Base-by-base conservation (phyloP, 2,329 filamentous ascomycete species). In the Lojkania enalia region DNA sequence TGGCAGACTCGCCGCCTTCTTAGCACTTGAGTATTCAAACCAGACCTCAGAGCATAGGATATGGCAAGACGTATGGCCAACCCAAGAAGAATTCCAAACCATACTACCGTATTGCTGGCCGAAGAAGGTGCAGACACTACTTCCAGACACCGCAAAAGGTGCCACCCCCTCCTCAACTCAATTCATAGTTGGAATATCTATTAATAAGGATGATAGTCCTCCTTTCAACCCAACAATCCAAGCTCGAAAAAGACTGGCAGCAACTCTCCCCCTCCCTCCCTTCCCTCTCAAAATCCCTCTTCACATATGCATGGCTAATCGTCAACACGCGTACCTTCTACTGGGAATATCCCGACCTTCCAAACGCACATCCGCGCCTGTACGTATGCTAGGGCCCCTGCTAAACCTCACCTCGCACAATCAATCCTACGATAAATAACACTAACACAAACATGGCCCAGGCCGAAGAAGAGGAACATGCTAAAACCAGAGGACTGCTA, bases 41-140 rank as follows among this genome's bases (percentile, higher is more conserved):
- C 51, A 63, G n/a, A 76, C 83, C 44, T 65, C 67, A 1, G 57
- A 71, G 14, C 74, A 75, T 52, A 68, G 71, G 0, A 65, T 74
- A 14, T 92, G 87, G 87, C 76, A 79, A 58, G 78, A 78, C 42
- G 80, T 87, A 12, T 84, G 89, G 72, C 89, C 90, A 0, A 78
- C 77, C 0, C 67, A 70, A 1, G 66, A 73, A 5, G 85, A 88
- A 54, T 80, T 95, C 47, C 59, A 74, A 54, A 64, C 70, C 2
- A 78, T 74, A 25, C 76, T 85, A 71, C 82, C 83, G 0, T 62
- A 85, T 2, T 69, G 79, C 43, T 85, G 81, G 78, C 63, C 74
- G 3, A 43, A 61, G 11, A 49, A 62, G 0, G 54, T 80, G 0
- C 74, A 71, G 54, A 55, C 54, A 43, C 63, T 60, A 20, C 61